Evolutionary conservation across 139 green algal species (phyloP).

Genomic region (Chlamydomonas incerta): DNA sequence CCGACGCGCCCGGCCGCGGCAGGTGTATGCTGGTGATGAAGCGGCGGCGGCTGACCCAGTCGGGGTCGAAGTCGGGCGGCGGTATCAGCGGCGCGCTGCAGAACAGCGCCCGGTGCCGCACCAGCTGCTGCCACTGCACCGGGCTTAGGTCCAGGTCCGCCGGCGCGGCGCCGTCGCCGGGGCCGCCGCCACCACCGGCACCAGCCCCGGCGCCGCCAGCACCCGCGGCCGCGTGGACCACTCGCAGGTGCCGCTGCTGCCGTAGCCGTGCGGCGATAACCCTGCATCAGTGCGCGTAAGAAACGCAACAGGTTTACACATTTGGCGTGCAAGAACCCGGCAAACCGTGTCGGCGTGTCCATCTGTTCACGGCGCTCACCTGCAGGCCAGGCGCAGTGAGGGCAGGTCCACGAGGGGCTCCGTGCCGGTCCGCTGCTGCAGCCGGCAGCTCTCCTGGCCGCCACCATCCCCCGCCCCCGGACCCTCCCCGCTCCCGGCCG

Average conservation of each 20-base stretch:
- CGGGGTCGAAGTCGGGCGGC: constrained; percentile 16
- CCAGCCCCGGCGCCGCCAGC: neutral
- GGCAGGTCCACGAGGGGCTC: constrained; percentile 28
- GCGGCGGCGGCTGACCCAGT: constrained; percentile 1
- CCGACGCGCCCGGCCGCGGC: neutral
- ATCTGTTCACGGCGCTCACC: too few species aligned
- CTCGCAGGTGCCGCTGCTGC: constrained; percentile 12
- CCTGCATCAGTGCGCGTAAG: too few species aligned
- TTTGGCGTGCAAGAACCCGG: too few species aligned
- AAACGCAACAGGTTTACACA: too few species aligned
- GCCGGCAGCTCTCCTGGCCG: neutral
- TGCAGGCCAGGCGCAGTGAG: constrained; percentile 38
- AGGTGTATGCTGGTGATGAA: constrained; percentile 22
- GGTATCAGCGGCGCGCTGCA: constrained; percentile 31
- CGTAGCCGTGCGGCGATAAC: constrained; percentile 12
- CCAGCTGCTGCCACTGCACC: constrained; percentile 29
- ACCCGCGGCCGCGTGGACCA: neutral
- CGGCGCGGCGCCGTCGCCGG: neutral
- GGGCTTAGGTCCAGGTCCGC: neutral
- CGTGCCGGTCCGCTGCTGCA: neutral
- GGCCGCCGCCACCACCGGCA: neutral
- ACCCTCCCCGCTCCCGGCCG: neutral
- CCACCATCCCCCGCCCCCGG: neutral
- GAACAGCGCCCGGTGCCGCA: constrained; percentile 11
- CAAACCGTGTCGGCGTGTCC: too few species aligned